phyloP scores from a whole-genome alignment of 2,329 filamentous ascomycete species.

The Gaeumannomyces tritici region DNA sequence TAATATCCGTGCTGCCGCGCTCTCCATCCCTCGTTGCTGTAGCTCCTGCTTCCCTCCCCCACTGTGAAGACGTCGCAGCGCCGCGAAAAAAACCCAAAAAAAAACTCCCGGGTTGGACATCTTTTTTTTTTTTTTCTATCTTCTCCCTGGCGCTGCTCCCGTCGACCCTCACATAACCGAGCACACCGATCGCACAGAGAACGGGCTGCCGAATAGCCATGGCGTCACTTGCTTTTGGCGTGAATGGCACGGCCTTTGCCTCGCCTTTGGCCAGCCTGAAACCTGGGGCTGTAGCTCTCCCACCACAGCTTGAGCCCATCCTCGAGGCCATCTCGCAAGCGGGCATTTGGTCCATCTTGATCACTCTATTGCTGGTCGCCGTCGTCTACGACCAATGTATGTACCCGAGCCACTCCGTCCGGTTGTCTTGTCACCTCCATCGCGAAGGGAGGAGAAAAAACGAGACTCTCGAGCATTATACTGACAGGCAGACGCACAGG shows the following conservation, averaged over 20 bases:
- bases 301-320: conserved; percentile 45
- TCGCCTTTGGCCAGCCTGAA: conserved; percentile 57
- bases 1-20: background rate
- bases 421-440: no score
- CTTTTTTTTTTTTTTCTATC: background rate
- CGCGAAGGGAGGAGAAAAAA: no score
- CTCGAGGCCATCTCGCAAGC: conserved; percentile 47
- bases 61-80: background rate
- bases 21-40: background rate
- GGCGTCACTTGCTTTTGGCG: conserved; percentile 10
- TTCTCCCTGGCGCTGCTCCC: background rate
- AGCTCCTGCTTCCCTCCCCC: background rate
- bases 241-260: conserved; percentile 55
- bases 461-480: background rate
- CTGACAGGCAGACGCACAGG: conserved; percentile 35
- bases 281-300: conserved; percentile 36
- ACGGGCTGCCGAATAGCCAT: background rate
- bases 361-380: conserved; percentile 61
- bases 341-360: conserved; percentile 50
- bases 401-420: conserved; percentile 21
- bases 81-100: no score
- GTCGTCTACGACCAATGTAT: conserved; percentile 86
- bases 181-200: background rate
- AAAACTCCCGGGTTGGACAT: background rate
- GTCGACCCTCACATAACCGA: background rate